Evolutionary conservation across 305 asterid species (phyloP), one percentile per base, ranked within the genome.

Genomic region (Lippia alba): DNA sequence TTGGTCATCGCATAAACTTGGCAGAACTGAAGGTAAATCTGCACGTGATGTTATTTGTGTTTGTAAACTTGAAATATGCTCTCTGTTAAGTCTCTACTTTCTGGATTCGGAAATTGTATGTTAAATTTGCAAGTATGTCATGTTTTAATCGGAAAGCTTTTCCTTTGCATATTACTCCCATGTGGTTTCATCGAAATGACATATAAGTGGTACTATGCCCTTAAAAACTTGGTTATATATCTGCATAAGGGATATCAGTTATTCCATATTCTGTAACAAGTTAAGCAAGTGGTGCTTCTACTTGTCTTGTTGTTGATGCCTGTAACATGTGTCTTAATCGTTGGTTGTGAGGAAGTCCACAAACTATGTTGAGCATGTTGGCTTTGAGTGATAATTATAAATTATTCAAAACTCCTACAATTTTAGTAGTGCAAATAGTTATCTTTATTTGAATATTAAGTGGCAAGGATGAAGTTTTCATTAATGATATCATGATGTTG

Each of bases 11-110:
- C 69, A 48, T 76, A 49, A 84, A 81, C 79, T 71, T 94, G 56
- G 57, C 98, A 66, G 97, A 94, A 40, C 76, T 94, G 79, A 94
- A 94, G 99, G 99, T 90, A 80, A 69, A 30, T 34, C 4, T 62
- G 69, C 53, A 32, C 68, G 8, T 57, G 55, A 16, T 74, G 66
- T 17, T 16, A 54, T 41, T 40, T 59, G 11, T 60, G 48, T 55
- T 57, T 62, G 61, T 66, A 41, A 56, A 40, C 39, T 14, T 51
- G 73, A 66, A 51, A 24, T 50, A 24, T 39, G 56, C 56, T 10
- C 46, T 50, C 7, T 36, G 51, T 60, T 70, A 10, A n/a, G 11
- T 48, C 57, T 66, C 67, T 56, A 62, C 19, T 64, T 34, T 16
- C 59, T 3, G 14, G 36, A 49, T 19, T 24, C 15, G 64, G 65